Conservation (phyloP, 1,284 basidiomycete genomes). For the Cutaneotrichosporon daszewskae region DNA sequence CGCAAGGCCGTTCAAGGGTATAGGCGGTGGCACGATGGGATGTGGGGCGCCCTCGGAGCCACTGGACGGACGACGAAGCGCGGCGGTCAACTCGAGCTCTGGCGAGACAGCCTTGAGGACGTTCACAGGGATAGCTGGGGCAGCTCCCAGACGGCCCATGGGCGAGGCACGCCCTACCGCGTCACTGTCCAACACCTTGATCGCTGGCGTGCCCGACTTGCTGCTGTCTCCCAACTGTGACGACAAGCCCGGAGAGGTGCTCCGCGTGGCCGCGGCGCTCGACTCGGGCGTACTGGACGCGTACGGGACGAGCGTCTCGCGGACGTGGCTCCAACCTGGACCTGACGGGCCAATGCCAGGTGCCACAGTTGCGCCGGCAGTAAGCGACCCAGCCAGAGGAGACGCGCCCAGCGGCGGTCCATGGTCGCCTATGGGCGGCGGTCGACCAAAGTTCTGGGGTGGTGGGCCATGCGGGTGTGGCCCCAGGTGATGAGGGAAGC, state of each 20-base stretch:
- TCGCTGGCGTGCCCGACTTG: conserved; percentile 3
- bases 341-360: too few relatives aligned
- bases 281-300: background rate
- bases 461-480: conserved; percentile 13
- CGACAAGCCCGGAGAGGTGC: background rate
- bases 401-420: conserved; percentile 32
- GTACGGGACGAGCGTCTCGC: conserved; percentile 1
- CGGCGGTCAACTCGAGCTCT: background rate
- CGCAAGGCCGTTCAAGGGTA: conserved; percentile 31
- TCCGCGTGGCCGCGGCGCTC: background rate
- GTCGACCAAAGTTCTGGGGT: conserved; percentile 7
- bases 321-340: too few relatives aligned
- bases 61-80: background rate
- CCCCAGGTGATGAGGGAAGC: conserved; percentile 15
- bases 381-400: conserved; percentile 39
- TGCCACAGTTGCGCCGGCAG: conserved; percentile 5
- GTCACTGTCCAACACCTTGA: background rate
- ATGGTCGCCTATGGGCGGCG: conserved; percentile 12
- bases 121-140: background rate
- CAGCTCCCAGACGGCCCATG: background rate
- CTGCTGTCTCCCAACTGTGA: too few relatives aligned
- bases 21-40: conserved; percentile 9
- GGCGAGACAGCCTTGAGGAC: background rate
- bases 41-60: background rate
- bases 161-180: background rate